Evolutionary conservation across 2,329 filamentous ascomycete species (phyloP).

Genomic region (Fusarium begoniae): DNA sequence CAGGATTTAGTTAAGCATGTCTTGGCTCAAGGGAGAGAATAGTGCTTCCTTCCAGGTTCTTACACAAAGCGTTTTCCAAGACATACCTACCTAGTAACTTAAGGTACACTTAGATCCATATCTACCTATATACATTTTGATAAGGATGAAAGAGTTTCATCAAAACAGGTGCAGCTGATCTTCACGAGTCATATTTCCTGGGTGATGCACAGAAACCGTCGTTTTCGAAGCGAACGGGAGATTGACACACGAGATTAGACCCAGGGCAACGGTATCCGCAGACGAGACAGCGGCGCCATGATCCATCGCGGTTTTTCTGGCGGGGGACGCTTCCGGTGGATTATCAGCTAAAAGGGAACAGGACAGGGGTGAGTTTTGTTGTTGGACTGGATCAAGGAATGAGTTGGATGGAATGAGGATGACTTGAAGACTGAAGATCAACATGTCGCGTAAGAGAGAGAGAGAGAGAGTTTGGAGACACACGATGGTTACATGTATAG

Average conservation of each 20-base stretch:
- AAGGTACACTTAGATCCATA: not conserved
- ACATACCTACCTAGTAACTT: not conserved
- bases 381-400: not conserved
- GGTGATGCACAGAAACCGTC: not conserved
- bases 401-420: not conserved
- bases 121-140: not conserved
- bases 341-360: slow-evolving; percentile 5
- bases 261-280: slow-evolving; percentile 21
- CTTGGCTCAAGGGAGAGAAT: not conserved
- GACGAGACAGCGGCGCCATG: slow-evolving; percentile 13
- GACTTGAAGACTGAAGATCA: not conserved
- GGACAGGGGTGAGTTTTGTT: slow-evolving; percentile 11
- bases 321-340: slow-evolving; percentile 35
- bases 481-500: not conserved
- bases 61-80: not conserved
- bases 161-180: not conserved
- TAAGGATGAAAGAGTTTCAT: not conserved
- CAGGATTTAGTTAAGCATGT: not conserved
- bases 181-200: not conserved
- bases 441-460: not conserved
- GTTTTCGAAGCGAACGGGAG: slow-evolving; percentile 20
- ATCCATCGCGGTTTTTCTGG: slow-evolving; percentile 12
- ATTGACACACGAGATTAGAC: slow-evolving; percentile 31
- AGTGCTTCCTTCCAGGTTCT: not conserved
- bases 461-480: not conserved